Base-by-base conservation (phyloP, 352 stramenopile genomes). In the Globisporangium echinulatum region DNA sequence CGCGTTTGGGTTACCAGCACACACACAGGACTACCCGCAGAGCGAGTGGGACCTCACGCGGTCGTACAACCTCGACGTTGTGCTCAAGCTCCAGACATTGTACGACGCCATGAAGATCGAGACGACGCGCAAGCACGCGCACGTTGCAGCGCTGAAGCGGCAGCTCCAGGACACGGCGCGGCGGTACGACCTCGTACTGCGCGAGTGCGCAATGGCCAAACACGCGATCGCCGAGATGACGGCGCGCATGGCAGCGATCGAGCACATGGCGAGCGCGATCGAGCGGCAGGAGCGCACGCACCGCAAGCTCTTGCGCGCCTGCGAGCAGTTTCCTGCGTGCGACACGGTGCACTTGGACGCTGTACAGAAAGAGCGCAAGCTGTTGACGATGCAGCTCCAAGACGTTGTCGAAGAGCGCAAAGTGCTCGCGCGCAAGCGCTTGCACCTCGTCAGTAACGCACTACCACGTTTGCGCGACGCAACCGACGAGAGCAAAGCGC, bases 1-100 rank as follows among this genome's bases (percentile, higher is more conserved):
- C 25, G 25, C 25, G 7, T 89, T 89, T 58, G 78, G 83, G 0
- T 56, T 93, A 3, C 74, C 78, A 0, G 80, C 82, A 1, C 81
- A 90, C 53, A 84, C 85, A 47, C 80, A 94, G 57, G 85, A 94
- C 52, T 89, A 91, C 54, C 73, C 80, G 11, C 82, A 92, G 58
- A 80, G 71, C 11, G 85, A 93, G 53, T 91, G 79, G 77, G 79
- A 90, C 40, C 50, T 91, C 10, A 84, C 83, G 37, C 74, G 85
- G 56, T 88, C 84, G 15, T 90, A 90, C 68, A 92, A 90, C 48
- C 74, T 88, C 67, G 71, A 87, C 49, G 63, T 90, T 7, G 72
- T 92, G 50, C 72, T 90, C 25, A 90, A 88, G 64, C 69, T 94
- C 7, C 85, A 94, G 63, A 76, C 77, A 44, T 36, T 88, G 40